Percentiles rank a stretch among this genome's conserved stretches.
Conservation (phyloP, 345 rosid species). For the Populus davidiana region DNA sequence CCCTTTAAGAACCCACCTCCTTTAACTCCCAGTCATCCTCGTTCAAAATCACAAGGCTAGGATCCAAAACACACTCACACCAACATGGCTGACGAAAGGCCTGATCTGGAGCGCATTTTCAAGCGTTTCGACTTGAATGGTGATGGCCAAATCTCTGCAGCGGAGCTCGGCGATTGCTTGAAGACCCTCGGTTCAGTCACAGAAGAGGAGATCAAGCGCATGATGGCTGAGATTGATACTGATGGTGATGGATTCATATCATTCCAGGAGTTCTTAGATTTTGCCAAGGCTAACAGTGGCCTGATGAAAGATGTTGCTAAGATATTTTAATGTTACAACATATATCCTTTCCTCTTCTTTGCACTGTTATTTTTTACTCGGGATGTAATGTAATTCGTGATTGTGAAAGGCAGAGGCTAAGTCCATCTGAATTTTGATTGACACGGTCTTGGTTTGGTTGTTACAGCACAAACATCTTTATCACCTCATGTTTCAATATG, state of each 20-base stretch:
- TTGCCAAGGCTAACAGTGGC: conserved; percentile 74
- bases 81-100: conserved; percentile 55
- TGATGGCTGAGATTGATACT: conserved; percentile 92
- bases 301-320: conserved; percentile 86
- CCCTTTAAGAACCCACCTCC: conserved; percentile 16
- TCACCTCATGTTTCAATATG: background rate
- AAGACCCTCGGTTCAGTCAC: conserved; percentile 67
- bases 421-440: conserved; percentile 12
- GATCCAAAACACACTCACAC: background rate
- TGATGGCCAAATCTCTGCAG: conserved; percentile 71
- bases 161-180: conserved; percentile 74
- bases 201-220: conserved; percentile 52
- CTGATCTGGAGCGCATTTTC: conserved; percentile 65
- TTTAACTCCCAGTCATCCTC: background rate
- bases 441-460: background rate
- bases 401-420: background rate
- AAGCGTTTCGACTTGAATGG: conserved; percentile 76
- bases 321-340: conserved; percentile 41
- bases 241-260: conserved; percentile 91
- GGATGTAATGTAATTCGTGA: background rate
- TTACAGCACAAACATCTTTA: background rate
- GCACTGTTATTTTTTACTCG: background rate
- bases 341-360: background rate
- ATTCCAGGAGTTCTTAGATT: conserved; percentile 54
- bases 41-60: background rate